Evolutionary conservation across 192 early-diverging fungal genomes (phyloP), one percentile per base, ranked within the genome.

Genomic region (Lunasporangiospora selenospora): DNA sequence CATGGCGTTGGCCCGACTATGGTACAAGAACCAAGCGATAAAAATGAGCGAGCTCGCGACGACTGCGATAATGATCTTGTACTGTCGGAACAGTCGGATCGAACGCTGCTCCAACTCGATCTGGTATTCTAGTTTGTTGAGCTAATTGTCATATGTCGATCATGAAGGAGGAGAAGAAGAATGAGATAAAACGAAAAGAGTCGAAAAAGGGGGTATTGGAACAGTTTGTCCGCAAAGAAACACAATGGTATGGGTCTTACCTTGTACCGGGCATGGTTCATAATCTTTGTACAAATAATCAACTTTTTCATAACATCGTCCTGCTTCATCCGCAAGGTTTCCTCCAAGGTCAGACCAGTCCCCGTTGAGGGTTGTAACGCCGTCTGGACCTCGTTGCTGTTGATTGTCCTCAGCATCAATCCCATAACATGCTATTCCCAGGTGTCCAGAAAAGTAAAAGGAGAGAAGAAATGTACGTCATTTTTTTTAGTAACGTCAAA

Each of bases 61-160:
- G 9, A 59, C 50, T 1, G 49, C 50, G 33, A 67, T 58, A 5
- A 67, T 52, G 33, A 67, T 67, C 57, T 67, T 67, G 65, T 67
- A 67, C 37, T 67, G 55, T 24, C 65, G 49, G 19, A 67, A 59
- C 31, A 67, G 23, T 3, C 57, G 49, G 31, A 67, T 59, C n/a
- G 65, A 67, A 1, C 65, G 56, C 34, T 67, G 56, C 36, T 67
- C 65, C 6, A 67, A 40, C 21, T 59, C 65, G 29, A 67, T 67
- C 43, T 67, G 56, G 37, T 59, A 38, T 10, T 41, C 31, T 0
- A 67, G 43, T 0, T 51, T 55, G 26, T 53, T 45, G 26, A 67
- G 21, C 65, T 67, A 40, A n/a, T 43, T 42, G n/a, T 33, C 7
- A 32, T 13, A 30, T 40, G 21, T 38, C 15, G 37, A 10, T 38